Conservation (phyloP, 78 protist species). For the Polysphondylium violaceum region DNA sequence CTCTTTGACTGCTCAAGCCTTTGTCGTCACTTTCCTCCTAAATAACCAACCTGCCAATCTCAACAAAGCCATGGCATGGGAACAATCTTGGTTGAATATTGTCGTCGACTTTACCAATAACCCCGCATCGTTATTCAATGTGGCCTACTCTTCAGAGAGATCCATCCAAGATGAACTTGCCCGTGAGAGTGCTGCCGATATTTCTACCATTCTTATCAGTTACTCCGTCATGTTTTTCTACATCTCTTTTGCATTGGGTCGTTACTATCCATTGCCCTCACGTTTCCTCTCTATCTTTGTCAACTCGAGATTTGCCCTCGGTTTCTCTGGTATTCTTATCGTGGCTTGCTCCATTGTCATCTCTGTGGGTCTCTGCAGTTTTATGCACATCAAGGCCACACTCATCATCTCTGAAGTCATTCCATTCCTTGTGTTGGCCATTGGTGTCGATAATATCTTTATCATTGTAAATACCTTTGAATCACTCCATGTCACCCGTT, state of each 20-base stretch:
- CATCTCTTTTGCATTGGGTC: slow-evolving; percentile 85
- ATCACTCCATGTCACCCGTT: background rate
- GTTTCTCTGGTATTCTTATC: slow-evolving; percentile 83
- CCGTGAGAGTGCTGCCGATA: slow-evolving; percentile 74
- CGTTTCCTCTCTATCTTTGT: slow-evolving; percentile 25
- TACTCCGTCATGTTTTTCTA: slow-evolving; percentile 84
- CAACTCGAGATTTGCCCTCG: slow-evolving; percentile 75
- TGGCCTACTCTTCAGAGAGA: slow-evolving; percentile 39
- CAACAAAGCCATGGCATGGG: slow-evolving; percentile 63
- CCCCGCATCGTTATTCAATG: background rate
- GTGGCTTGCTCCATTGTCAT: slow-evolving; percentile 59
- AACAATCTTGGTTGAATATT: slow-evolving; percentile 22
- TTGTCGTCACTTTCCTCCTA: slow-evolving; percentile 52
- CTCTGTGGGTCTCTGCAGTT: slow-evolving; percentile 65
- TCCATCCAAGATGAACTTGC: slow-evolving; percentile 81
- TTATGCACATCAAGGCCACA: slow-evolving; percentile 79
- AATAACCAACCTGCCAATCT: background rate
- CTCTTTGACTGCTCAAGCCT: slow-evolving; percentile 26
- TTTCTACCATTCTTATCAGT: slow-evolving; percentile 62
- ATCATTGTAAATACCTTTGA: slow-evolving; percentile 86
- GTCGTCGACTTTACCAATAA: background rate
- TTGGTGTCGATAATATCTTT: slow-evolving; percentile 92
- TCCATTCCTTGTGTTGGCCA: slow-evolving; percentile 90
- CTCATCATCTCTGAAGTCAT: slow-evolving; percentile 89
- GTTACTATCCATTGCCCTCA: slow-evolving; percentile 48